phyloP scores from a whole-genome alignment of 768 basidiomycete genomes.

The Pleurotus salmoneostramineus region DNA sequence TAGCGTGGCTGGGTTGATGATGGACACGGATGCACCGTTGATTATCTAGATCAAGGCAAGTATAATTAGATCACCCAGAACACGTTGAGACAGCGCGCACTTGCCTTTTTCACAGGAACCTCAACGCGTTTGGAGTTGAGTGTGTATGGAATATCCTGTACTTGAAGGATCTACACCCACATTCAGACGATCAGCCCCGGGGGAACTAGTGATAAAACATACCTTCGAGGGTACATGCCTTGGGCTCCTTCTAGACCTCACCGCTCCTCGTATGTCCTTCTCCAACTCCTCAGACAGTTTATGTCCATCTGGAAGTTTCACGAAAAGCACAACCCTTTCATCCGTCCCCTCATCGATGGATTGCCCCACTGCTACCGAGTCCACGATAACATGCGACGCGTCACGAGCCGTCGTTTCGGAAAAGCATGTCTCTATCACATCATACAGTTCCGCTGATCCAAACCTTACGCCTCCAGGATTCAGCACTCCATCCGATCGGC shows the following conservation, averaged over 20 bases:
- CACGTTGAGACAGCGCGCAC: constrained; percentile 15
- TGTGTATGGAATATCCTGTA: constrained; percentile 71
- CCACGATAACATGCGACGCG: constrained; percentile 38
- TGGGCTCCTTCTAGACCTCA: constrained; percentile 61
- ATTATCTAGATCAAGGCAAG: constrained; percentile 47
- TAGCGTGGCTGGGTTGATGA: constrained; percentile 69
- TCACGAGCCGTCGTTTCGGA: constrained; percentile 26
- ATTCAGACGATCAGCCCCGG: neutral
- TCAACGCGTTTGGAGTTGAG: constrained; percentile 81
- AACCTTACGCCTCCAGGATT: constrained; percentile 85
- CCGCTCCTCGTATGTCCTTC: constrained; percentile 54
- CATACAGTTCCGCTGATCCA: constrained; percentile 78
- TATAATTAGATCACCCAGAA: constrained; percentile 9
- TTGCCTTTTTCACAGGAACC: constrained; percentile 72
- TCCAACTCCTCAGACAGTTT: constrained; percentile 47
- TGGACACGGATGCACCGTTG: constrained; percentile 68
- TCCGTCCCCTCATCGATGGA: constrained; percentile 60
- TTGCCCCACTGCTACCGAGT: constrained; percentile 69
- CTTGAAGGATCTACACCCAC: constrained; percentile 56
- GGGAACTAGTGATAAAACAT: constrained; percentile 20
- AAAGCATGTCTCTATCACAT: constrained; percentile 67
- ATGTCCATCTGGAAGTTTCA: constrained; percentile 54
- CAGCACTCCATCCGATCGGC: constrained; percentile 79
- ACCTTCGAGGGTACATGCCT: constrained; percentile 77
- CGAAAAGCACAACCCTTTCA: constrained; percentile 74